Base-by-base conservation (phyloP, 1,284 basidiomycete species). In the Ustilago bromivora region DNA sequence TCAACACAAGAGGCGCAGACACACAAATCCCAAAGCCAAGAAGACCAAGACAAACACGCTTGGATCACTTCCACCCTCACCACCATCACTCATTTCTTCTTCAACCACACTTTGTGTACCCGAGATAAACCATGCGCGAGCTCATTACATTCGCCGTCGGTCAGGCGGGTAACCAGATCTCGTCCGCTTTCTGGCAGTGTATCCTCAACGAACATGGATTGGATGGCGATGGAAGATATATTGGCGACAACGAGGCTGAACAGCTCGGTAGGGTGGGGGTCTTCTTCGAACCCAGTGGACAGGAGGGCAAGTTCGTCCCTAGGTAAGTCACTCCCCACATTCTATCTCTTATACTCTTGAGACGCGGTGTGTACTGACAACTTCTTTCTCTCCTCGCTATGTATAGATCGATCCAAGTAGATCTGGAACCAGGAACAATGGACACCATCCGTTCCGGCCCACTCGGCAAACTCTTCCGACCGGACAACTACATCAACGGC, bases 401-500 rank as follows among this genome's bases (percentile, higher is more conserved):
- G 85, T 94, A 95, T 82, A 94, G 95, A 87, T 95, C 95, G 66
- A 93, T 87, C 90, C 96, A 85, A 90, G 88, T 98, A 81, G 95
- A 98, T 88, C 88, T 98, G 58, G 95, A 98, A 87, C 89, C 92
- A 6, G 93, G 94, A n/a, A 96, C 97, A 8, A 92, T 93, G 84
- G 92, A 96, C 81, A 90, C 87, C 13, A 86, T 89, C 71, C 85
- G 90, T 54, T 89, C 90, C 38, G 92, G 93, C 6, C 88, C 90
- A 2, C 87, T 93, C 46, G 94, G 94, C 3, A 80, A 84, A 5
- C 89, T 98, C 19, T 98, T 95, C 88, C 90, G 92, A 61, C 95
- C 95, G 4, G 95, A 96, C 86, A 96, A 94, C 3, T 96, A 83
- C 61, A 81, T 84, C 58, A 76, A 78, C 47, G 83, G 83, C 36